Base-by-base conservation (phyloP, 2,329 filamentous ascomycete species). In the Domatiomyces globalis region DNA sequence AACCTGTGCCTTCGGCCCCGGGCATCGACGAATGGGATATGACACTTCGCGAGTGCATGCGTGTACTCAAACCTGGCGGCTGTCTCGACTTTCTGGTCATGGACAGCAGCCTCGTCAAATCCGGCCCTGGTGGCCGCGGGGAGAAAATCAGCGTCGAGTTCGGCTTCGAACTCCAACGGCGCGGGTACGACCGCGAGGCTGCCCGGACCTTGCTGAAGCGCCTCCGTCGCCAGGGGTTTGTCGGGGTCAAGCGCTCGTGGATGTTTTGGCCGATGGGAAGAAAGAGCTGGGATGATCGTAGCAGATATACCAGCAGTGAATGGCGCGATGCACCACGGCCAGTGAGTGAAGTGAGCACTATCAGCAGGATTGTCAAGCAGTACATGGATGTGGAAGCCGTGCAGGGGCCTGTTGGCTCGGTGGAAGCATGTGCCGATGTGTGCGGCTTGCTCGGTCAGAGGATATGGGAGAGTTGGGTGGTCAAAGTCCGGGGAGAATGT, bases 381-480 rank as follows among this genome's bases (percentile, higher is more conserved):
- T 60, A 60, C 44, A 62, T 65, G 46, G 73, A 76, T 58, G 72
- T 80, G 58, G 81, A 86, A 56, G 81, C 82, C 17, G 71, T 72
- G 5, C 69, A 70, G 17, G 71, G 71, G 1, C 70, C 71, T 1
- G 63, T 74, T n/a, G 85, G 85, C 6, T 84, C 78, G 61, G 87
- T 84, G 0, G 78, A 81, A 48, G 79, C 81, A 63, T 79, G 83
- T 12, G 85, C 86, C 1, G 81, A 78, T 60, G 73, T 95, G 58
- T 84, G 85, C 10, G 89, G 89, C 18, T 71, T 96, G 43, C 80
- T 90, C 0, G 92, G 87, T 4, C 83, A 84, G 22, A 92, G 88
- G 82, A 82, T 83, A 65, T 98, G 89, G 90, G 92, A 98, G 76
- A 85, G 87, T 66, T 98, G 92, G 92, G 78, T 96, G 66, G 71